These are phyloP conservation scores for Oryza rufipogon DNA, from an alignment of 176 grass and related monocot genomes.

Conservation along the genomic window DNA sequence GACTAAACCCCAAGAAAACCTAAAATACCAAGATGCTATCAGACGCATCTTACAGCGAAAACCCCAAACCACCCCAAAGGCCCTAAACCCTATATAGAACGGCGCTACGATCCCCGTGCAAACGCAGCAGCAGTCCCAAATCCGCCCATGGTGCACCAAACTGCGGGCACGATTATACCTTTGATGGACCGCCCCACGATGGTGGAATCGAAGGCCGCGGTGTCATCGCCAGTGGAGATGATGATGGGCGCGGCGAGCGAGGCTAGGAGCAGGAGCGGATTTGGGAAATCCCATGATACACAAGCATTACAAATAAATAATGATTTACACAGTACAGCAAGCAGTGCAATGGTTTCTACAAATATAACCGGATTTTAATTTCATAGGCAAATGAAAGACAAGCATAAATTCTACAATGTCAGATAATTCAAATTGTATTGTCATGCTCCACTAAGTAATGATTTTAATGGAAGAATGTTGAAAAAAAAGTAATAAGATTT, in stretches of 20 bases:
- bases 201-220: slow-evolving; percentile 2
- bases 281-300: not conserved
- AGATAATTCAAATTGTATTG: not conserved
- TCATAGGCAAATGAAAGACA: not conserved
- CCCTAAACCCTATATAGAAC: slow-evolving; percentile 45
- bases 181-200: slow-evolving; percentile 20
- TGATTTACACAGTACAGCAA: not conserved
- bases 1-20: not conserved
- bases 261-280: slow-evolving; percentile 47
- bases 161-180: not conserved
- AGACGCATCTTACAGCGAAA: not conserved
- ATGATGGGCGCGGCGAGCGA: slow-evolving; percentile 49
- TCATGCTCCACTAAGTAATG: not conserved
- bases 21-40: not conserved
- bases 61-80: not conserved
- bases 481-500: slow-evolving; percentile 11
- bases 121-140: not conserved
- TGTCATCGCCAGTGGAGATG: slow-evolving; percentile 48
- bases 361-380: not conserved
- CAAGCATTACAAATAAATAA: not conserved
- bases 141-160: not conserved
- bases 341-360: not conserved
- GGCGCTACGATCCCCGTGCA: not conserved
- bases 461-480: not conserved
- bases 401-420: not conserved